Evolutionary conservation across 805 yeast species (phyloP).

Genomic region (Debaryomyces maramus): DNA sequence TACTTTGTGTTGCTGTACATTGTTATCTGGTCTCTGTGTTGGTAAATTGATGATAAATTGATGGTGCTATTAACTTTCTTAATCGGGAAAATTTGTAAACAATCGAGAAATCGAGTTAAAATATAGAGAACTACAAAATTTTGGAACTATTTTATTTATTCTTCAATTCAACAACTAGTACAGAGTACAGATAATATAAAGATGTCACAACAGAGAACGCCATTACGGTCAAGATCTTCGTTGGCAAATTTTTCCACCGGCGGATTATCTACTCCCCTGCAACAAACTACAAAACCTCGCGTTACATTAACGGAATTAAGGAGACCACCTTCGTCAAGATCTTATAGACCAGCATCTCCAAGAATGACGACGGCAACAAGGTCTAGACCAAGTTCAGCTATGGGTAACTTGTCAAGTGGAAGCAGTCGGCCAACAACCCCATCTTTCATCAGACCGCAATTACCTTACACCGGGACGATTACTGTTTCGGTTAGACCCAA

Average conservation of each 20-base stretch:
- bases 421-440: conserved; percentile 40
- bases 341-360: conserved; percentile 33
- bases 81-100: conserved; percentile 11
- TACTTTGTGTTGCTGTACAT: too few relatives aligned
- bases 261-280: conserved; percentile 14
- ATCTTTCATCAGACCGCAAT: conserved; percentile 22
- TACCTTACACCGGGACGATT: conserved; percentile 67
- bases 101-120: conserved; percentile 1
- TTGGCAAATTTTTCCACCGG: conserved; percentile 15
- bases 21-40: too few relatives aligned
- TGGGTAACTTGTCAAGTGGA: conserved; percentile 23
- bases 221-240: conserved; percentile 28
- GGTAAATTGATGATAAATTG: too few relatives aligned
- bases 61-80: conserved; percentile 6
- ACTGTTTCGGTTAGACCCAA: conserved; percentile 77
- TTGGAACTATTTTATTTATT: neutral
- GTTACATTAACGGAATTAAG: conserved; percentile 22
- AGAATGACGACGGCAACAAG: conserved; percentile 12
- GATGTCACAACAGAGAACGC: conserved; percentile 24
- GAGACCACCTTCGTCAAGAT: conserved; percentile 31
- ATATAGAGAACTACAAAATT: conserved; percentile 1
- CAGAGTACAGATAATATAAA: neutral
- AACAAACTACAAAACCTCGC: conserved; percentile 16
- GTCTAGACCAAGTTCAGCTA: conserved; percentile 37
- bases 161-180: conserved; percentile 1